Conservation (phyloP, 1,139 yeast species). For the Blastobotrys illinoisensis region DNA sequence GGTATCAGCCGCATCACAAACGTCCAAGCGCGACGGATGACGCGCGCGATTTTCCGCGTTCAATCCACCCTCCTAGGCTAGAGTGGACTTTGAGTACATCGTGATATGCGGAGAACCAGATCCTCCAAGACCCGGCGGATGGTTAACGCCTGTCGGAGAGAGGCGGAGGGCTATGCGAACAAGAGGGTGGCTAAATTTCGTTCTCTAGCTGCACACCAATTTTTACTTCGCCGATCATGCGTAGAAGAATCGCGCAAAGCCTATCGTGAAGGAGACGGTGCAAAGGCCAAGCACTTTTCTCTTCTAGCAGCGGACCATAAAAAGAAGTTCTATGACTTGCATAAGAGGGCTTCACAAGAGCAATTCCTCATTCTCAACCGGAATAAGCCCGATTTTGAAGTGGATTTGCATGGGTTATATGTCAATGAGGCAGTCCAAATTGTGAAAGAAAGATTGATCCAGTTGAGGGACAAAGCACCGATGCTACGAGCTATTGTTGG, state of each 20-base stretch:
- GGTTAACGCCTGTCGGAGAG: background rate
- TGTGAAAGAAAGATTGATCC: slow-evolving; percentile 68
- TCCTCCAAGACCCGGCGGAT: background rate
- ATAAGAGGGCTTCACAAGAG: slow-evolving; percentile 80
- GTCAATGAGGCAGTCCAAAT: slow-evolving; percentile 83
- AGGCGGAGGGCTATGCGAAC: background rate
- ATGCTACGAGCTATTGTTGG: slow-evolving; percentile 69
- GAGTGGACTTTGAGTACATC: too few relatives aligned
- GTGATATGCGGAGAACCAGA: too few relatives aligned
- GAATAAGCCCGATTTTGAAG: slow-evolving; percentile 76
- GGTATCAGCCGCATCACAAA: too few relatives aligned
- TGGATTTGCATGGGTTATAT: slow-evolving; percentile 85
- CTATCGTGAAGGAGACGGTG: slow-evolving; percentile 65
- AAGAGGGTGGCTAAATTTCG: background rate
- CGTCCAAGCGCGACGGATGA: too few relatives aligned
- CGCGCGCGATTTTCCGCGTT: too few relatives aligned
- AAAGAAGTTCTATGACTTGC: slow-evolving; percentile 59
- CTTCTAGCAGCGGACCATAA: slow-evolving; percentile 57
- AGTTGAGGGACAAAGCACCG: slow-evolving; percentile 53
- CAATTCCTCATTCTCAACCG: slow-evolving; percentile 84
- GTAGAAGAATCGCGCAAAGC: slow-evolving; percentile 61
- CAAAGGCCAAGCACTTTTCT: slow-evolving; percentile 65
- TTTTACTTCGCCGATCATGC: background rate
- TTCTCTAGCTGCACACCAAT: background rate
- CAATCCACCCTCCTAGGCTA: too few relatives aligned